phyloP scores from a whole-genome alignment of 306 rosid genomes.

The Fagus crenata region DNA sequence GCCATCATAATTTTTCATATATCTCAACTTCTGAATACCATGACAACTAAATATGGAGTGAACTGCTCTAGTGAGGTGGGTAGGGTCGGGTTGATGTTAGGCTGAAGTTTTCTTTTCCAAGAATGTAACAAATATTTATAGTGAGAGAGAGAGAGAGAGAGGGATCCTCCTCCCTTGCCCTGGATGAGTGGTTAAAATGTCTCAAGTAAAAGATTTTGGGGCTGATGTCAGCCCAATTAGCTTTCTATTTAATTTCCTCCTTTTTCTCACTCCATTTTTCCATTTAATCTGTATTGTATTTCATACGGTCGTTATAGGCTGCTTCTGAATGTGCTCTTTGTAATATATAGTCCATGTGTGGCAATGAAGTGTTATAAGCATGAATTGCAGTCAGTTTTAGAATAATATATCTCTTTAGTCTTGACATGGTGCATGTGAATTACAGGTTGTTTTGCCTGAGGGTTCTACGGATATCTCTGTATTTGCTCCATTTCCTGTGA shows the following conservation, averaged over 20 bases:
- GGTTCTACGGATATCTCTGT: slow-evolving; percentile 76
- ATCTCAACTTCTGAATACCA: not conserved
- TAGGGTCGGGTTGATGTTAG: not conserved
- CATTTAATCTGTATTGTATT: not conserved
- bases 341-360: not conserved
- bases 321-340: not conserved
- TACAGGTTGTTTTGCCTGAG: slow-evolving; percentile 98
- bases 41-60: not conserved
- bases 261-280: not conserved
- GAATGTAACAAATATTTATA: not conserved
- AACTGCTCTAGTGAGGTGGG: not conserved
- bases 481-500: slow-evolving; percentile 73
- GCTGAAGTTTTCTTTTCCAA: slow-evolving; percentile 10
- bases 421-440: slow-evolving; percentile 30
- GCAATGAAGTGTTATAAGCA: slow-evolving; percentile 10
- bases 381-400: slow-evolving; percentile 17
- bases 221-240: not conserved
- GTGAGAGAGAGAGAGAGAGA: not conserved
- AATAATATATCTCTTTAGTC: not conserved
- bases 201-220: not conserved
- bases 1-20: not conserved
- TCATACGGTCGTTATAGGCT: not conserved
- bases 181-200: not conserved
- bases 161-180: not conserved
- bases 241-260: not conserved